Percentiles rank a stretch among this genome's conserved stretches.
Evolutionary conservation across 2,329 filamentous ascomycete species (phyloP).

Genomic region (Aspergillus felis): DNA sequence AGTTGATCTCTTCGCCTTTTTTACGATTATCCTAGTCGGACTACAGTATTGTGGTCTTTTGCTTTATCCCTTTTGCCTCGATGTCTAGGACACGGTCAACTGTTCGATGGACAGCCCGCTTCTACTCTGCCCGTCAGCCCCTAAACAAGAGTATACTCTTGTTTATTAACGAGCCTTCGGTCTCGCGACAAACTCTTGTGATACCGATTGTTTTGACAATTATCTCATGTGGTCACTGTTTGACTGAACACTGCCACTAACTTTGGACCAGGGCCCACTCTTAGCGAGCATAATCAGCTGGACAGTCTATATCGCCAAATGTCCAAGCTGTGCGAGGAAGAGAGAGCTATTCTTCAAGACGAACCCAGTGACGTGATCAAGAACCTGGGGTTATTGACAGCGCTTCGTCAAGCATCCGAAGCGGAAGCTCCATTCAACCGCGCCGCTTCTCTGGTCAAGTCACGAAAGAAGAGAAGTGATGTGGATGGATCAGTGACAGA

Average conservation of each 20-base stretch:
- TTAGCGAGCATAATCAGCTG: slow-evolving; percentile 42
- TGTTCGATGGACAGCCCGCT: not conserved
- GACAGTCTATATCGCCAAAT: slow-evolving; percentile 45
- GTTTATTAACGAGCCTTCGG: no score
- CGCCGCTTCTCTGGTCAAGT: slow-evolving; percentile 37
- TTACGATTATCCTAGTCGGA: not conserved
- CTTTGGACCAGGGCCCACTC: slow-evolving; percentile 27
- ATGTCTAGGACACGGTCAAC: no score
- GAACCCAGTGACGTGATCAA: slow-evolving; percentile 50
- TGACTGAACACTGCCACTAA: slow-evolving; percentile 6
- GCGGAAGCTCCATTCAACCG: slow-evolving; percentile 41
- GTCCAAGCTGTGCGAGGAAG: slow-evolving; percentile 46
- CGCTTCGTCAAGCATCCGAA: slow-evolving; percentile 47
- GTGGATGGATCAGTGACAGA: slow-evolving; percentile 42
- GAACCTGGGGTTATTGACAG: slow-evolving; percentile 47
- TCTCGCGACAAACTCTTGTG: no score
- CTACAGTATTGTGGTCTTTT: not conserved
- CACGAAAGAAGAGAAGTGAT: slow-evolving; percentile 45
- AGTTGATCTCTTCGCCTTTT: slow-evolving; percentile 20
- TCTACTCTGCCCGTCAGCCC: no score
- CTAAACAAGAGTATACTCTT: no score
- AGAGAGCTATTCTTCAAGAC: slow-evolving; percentile 45
- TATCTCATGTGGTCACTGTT: not conserved
- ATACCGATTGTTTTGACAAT: not conserved
- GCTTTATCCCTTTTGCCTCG: no score